phyloP scores from a whole-genome alignment of 257 asterid genomes.

The Penstemon eatonii region DNA sequence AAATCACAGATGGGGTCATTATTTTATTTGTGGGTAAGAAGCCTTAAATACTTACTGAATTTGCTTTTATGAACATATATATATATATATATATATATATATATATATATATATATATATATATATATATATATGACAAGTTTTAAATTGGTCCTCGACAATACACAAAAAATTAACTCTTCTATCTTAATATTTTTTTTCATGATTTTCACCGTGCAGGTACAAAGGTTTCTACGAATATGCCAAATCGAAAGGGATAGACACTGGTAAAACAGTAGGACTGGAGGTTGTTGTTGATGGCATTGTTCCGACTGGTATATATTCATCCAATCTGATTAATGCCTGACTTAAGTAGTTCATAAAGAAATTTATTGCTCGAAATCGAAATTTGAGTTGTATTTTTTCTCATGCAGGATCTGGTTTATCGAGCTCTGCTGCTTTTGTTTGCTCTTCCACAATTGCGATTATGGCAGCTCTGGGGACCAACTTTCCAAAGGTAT shows the following conservation, averaged over 20 bases:
- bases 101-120: too few relatives aligned
- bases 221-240: slow-evolving; percentile 91
- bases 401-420: slow-evolving; percentile 74
- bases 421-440: slow-evolving; percentile 97
- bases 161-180: too few relatives aligned
- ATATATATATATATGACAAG: too few relatives aligned
- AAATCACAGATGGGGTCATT: slow-evolving; percentile 91
- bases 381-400: neutral
- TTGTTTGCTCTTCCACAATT: slow-evolving; percentile 93
- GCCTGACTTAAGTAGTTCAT: neutral
- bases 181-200: neutral
- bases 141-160: too few relatives aligned
- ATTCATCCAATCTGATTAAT: slow-evolving; percentile 6
- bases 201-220: slow-evolving; percentile 38
- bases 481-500: slow-evolving; percentile 65
- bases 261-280: slow-evolving; percentile 59
- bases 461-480: slow-evolving; percentile 88
- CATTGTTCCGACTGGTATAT: slow-evolving; percentile 82
- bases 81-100: too few relatives aligned
- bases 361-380: neutral
- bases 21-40: slow-evolving; percentile 88
- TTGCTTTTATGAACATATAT: neutral
- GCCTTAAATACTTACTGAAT: slow-evolving; percentile 26
- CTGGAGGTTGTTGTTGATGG: slow-evolving; percentile 89
- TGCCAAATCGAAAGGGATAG: slow-evolving; percentile 66